A percentile compares a stretch with the other conserved stretches of the same genome.
phyloP scores from a whole-genome alignment of 2,329 filamentous ascomycete species.

The Colletotrichum limetticola region DNA sequence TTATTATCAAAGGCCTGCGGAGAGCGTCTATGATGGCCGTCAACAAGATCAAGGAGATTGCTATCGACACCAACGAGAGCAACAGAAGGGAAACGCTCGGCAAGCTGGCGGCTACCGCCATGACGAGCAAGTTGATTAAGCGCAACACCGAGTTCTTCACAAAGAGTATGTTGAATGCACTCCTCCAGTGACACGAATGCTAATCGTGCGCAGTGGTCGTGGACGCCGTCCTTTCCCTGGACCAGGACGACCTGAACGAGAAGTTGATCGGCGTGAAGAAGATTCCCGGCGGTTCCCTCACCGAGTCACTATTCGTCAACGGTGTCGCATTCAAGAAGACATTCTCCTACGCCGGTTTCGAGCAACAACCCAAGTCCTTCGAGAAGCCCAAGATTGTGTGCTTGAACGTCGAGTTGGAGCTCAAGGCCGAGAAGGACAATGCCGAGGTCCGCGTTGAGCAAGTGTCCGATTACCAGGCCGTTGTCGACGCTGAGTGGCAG shows the following conservation, averaged over 20 bases:
- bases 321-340: slow-evolving; percentile 99
- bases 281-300: slow-evolving; percentile 93
- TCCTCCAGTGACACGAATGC: background rate
- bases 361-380: slow-evolving; percentile 98
- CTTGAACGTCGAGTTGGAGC: slow-evolving; percentile 95
- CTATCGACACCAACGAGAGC: slow-evolving; percentile 83
- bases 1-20: slow-evolving; percentile 95
- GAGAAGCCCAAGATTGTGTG: slow-evolving; percentile 95
- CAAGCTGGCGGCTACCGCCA: slow-evolving; percentile 93
- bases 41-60: slow-evolving; percentile 99
- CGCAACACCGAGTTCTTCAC: slow-evolving; percentile 97
- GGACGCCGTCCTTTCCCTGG: slow-evolving; percentile 92
- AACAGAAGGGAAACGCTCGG: slow-evolving; percentile 88
- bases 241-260: slow-evolving; percentile 97
- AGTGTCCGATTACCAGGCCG: slow-evolving; percentile 98
- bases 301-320: slow-evolving; percentile 96
- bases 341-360: slow-evolving; percentile 98
- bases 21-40: slow-evolving; percentile 90
- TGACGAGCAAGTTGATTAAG: slow-evolving; percentile 99
- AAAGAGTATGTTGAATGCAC: slow-evolving; percentile 73
- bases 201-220: slow-evolving; percentile 80
- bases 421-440: slow-evolving; percentile 99
- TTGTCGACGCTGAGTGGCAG: slow-evolving; percentile 99
- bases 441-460: slow-evolving; percentile 98
- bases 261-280: slow-evolving; percentile 99